A percentile compares a stretch with the other conserved stretches of the same genome.
Conservation (phyloP, 2,329 filamentous ascomycete genomes). For the Mollisiaceae sp. region DNA sequence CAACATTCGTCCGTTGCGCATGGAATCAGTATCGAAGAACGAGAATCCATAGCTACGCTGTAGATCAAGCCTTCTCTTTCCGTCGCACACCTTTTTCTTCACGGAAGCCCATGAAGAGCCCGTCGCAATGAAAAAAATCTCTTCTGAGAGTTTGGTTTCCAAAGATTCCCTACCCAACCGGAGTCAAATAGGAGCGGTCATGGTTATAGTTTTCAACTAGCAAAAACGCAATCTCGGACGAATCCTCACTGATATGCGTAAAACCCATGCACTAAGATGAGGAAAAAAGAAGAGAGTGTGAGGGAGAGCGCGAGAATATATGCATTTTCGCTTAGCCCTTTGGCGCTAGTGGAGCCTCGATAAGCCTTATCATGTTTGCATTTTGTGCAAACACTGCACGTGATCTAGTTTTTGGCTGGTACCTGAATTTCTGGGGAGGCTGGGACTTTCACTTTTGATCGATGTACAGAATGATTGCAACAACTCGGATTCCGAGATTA, state of each 20-base stretch:
- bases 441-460: not conserved
- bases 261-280: slow-evolving; percentile 67
- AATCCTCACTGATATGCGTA: slow-evolving; percentile 86
- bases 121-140: slow-evolving; percentile 57
- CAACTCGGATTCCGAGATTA: not conserved
- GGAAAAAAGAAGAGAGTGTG: slow-evolving; percentile 42
- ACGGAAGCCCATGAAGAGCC: slow-evolving; percentile 50
- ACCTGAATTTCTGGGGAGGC: not conserved
- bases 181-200: slow-evolving; percentile 76
- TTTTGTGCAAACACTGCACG: not conserved
- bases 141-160: slow-evolving; percentile 53
- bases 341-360: not conserved
- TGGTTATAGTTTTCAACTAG: slow-evolving; percentile 62
- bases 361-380: not conserved
- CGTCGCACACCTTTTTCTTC: slow-evolving; percentile 50
- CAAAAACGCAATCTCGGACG: slow-evolving; percentile 84
- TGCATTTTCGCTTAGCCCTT: not conserved
- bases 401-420: not conserved
- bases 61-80: no score
- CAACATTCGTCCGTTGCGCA: not conserved
- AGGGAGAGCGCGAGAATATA: not conserved
- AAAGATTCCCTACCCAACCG: slow-evolving; percentile 82
- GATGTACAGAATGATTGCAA: not conserved
- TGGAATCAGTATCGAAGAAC: not conserved
- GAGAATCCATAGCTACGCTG: not conserved